Conservation (phyloP, 2,329 filamentous ascomycete species). For the Fusarium cicatricum region DNA sequence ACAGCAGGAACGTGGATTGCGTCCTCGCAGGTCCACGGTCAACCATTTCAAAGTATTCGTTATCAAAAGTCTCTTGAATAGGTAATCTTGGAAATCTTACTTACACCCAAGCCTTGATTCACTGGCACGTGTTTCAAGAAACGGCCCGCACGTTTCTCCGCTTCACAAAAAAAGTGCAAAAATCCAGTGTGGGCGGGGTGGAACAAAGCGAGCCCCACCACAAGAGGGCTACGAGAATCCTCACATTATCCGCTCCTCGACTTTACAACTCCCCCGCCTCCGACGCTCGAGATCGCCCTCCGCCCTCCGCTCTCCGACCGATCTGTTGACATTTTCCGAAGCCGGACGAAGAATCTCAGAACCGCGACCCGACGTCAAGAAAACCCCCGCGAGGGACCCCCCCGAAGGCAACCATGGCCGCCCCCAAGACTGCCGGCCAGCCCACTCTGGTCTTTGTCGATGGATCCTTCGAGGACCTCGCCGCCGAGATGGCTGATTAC, state of each 20-base stretch:
- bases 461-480: slow-evolving; percentile 91
- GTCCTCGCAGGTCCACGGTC: background rate
- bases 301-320: slow-evolving; percentile 21
- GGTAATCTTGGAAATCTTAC: no score
- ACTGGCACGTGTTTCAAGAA: background rate
- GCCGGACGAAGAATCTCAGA: slow-evolving; percentile 23
- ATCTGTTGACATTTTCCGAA: slow-evolving; percentile 25
- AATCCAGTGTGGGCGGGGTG: slow-evolving; percentile 47
- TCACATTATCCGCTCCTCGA: slow-evolving; percentile 44
- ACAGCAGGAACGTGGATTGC: background rate
- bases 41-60: no score
- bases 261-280: slow-evolving; percentile 35
- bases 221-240: slow-evolving; percentile 49
- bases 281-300: slow-evolving; percentile 38
- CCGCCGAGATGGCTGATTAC: slow-evolving; percentile 94
- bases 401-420: slow-evolving; percentile 38
- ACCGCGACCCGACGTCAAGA: slow-evolving; percentile 32
- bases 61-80: slow-evolving; percentile 24
- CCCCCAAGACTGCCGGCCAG: slow-evolving; percentile 55
- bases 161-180: slow-evolving; percentile 53
- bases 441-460: slow-evolving; percentile 80
- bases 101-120: background rate
- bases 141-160: slow-evolving; percentile 15
- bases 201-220: slow-evolving; percentile 47
- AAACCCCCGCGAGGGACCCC: slow-evolving; percentile 27